Evolutionary conservation across 768 basidiomycete genomes (phyloP).

Genomic region (Leccinum uliginosum): DNA sequence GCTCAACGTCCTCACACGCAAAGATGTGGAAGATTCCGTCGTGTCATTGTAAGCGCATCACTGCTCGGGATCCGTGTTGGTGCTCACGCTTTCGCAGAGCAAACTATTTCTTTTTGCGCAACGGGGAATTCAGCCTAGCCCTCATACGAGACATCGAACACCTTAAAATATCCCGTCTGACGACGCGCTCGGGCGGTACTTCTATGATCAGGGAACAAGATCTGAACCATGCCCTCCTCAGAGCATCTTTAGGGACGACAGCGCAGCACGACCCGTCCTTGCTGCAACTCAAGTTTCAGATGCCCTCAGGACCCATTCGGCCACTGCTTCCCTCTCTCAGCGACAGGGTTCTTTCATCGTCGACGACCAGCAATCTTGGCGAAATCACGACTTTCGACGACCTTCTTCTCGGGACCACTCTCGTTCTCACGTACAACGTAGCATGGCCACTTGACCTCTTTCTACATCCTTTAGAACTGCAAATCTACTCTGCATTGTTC

Average conservation of each 20-base stretch:
- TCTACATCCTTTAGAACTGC: conserved; percentile 69
- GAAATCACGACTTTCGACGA: conserved; percentile 61
- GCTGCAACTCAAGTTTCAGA: conserved; percentile 63
- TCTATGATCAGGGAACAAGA: conserved; percentile 90
- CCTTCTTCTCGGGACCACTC: conserved; percentile 73
- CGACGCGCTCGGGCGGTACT: conserved; percentile 55
- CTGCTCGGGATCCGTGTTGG: neutral
- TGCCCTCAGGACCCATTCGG: conserved; percentile 78
- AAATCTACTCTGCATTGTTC: conserved; percentile 72
- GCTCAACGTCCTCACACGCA: conserved; percentile 79
- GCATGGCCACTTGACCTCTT: conserved; percentile 91
- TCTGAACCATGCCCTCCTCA: conserved; percentile 78
- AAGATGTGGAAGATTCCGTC: conserved; percentile 80
- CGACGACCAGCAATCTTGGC: conserved; percentile 32
- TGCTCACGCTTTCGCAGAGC: conserved; percentile 45
- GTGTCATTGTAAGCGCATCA: conserved; percentile 66
- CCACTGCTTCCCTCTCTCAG: conserved; percentile 76
- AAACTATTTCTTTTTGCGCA: conserved; percentile 82
- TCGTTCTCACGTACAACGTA: conserved; percentile 65
- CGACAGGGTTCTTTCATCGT: conserved; percentile 37
- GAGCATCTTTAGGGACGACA: conserved; percentile 83
- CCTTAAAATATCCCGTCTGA: conserved; percentile 74
- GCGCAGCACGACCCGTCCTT: conserved; percentile 85
- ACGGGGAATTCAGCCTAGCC: conserved; percentile 82
- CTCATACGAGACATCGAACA: conserved; percentile 85